Evolutionary conservation across 371 early-diverging fungal species (phyloP), one percentile per base, ranked within the genome.

Genomic region (Actinomucor elegans): DNA sequence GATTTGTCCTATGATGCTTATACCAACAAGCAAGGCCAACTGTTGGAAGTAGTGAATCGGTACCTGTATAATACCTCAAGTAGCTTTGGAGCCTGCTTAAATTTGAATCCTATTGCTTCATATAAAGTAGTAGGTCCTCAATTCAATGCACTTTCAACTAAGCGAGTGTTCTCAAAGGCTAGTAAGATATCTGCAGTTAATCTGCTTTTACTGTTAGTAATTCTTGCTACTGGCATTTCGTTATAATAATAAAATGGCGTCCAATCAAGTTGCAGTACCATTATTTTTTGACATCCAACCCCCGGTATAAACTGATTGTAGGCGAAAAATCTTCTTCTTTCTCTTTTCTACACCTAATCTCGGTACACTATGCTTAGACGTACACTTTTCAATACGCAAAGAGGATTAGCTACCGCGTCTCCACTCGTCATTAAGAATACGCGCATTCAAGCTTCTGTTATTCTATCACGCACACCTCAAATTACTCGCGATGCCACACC

Each of bases 381-480:
- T 34, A 34, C 52, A 27, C 18, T 49, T 17, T 41, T 26, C 32
- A 21, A 31, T 36, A 24, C 37, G 21, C 52, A 48, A 53, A 36
- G 63, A 50, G 53, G 63, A n/a, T 57, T 57, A 31, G 63, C 63
- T 18, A 57, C 63, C 9, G 35, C 52, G 6, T 45, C 48, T 33
- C 69, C 66, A 21, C 48, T 74, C 18, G 51, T 74, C 17, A 51
- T 68, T 10, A 69, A 64, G 45, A 73, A 72, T 53, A 59, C 61
- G 27, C 75, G 81, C 32, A 75, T 84, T 47, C 73, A 77, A 18
- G 88, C 87, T 7, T 89, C 90, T 23, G 76, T 90, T 28, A 81
- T 94, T 26, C 65, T 94, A 24, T 84, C 88, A 57, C 90, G 96
- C 50, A 71, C 85, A 59, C 96, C 96, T 20, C 75, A 90, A 36